These are phyloP conservation scores for Colletotrichum sp. DNA, from an alignment of 2,329 filamentous ascomycete species.

Conservation along the genomic window DNA sequence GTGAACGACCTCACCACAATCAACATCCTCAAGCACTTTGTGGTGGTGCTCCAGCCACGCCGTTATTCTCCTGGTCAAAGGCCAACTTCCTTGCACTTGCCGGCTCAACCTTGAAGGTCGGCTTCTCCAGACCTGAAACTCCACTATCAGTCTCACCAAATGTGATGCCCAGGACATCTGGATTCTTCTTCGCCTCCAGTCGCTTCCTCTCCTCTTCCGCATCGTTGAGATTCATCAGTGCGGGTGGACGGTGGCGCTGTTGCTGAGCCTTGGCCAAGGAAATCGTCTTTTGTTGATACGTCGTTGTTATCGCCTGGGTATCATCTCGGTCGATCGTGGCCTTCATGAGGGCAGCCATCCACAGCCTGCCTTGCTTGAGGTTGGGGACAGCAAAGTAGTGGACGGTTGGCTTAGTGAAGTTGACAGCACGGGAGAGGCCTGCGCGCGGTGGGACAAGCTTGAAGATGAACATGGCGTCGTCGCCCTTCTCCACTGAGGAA, in stretches of 20 bases:
- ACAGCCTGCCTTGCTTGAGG: constrained; percentile 83
- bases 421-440: constrained; percentile 87
- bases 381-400: constrained; percentile 98
- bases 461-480: constrained; percentile 91
- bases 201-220: constrained; percentile 30
- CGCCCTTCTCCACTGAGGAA: constrained; percentile 49
- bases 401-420: constrained; percentile 95
- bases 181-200: constrained; percentile 28
- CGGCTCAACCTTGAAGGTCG: constrained; percentile 34
- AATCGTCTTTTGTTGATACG: constrained; percentile 97
- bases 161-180: constrained; percentile 46
- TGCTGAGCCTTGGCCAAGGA: constrained; percentile 85
- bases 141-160: constrained; percentile 48
- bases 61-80: constrained; percentile 31
- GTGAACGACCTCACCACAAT: background rate
- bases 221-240: constrained; percentile 70
- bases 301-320: constrained; percentile 79
- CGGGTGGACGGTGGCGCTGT: constrained; percentile 89
- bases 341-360: constrained; percentile 99
- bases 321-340: constrained; percentile 96
- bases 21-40: constrained; percentile 32
- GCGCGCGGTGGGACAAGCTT: constrained; percentile 92
- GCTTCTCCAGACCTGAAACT: constrained; percentile 47
- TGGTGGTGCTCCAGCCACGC: constrained; percentile 24
- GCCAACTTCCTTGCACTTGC: constrained; percentile 25